Evolutionary conservation across 1,284 basidiomycete genomes (phyloP), one percentile per base, ranked within the genome.

Genomic region (Fomitopsis palustris): DNA sequence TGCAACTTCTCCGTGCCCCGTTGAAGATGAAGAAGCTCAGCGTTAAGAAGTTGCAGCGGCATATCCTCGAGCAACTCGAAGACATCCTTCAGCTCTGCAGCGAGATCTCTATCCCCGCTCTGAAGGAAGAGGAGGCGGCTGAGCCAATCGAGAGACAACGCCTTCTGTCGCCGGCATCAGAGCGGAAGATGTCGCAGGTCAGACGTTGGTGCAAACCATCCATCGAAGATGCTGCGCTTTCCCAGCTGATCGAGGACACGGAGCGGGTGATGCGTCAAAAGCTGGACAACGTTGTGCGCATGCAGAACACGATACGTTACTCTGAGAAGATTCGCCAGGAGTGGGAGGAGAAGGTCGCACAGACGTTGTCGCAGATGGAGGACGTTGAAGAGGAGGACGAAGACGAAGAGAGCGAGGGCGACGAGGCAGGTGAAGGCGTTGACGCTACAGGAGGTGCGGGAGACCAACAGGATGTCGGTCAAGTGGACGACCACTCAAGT

Each of bases 221-320:
- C 10, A 90, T 88, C n/a, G 88, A 94, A 60, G 97, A 99, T 70
- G 78, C 86, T 0, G 96, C 94, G 0, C 78, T 99, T 55, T 80
- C 84, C 6, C 84, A 92, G 65, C 82, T 99, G 33, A 83, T 92
- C 56, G 84, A 88, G 60, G 96, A 99, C 69, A 90, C 90, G 8
- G 93, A 96, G 66, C 85, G 90, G 38, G 84, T 96, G 38, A 92
- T 97, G 81, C 83, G 92, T 38, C 87, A 92, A 73, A 99, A 99
- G 81, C 86, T 96, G 62, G 96, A 96, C 74, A 95, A 91, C 62
- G 92, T 98, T 52, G 93, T 95, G 60, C 90, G 97, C 43, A 90
- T 99, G 88, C 93, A 97, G 75, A 98, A 98, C 72, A 98, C 95
- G 25, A 97, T 99, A 65, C 83, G 94, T 61, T 99, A 99, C 74